Conservation (phyloP, 78 protist genomes). For the Monocercomonoides exilis region DNA sequence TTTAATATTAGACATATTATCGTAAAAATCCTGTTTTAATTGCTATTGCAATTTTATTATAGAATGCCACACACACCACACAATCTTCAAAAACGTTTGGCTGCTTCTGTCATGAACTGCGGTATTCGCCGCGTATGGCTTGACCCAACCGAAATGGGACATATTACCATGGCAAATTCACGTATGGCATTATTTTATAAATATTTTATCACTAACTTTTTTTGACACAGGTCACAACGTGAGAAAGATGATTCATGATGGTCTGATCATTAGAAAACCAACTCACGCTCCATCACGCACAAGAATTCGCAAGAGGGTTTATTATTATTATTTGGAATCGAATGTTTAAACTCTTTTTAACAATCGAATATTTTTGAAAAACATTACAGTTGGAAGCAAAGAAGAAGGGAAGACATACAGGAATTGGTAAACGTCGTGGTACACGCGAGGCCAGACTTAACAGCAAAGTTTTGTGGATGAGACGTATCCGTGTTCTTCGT, state of each 20-base stretch:
- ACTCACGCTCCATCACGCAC: conserved; percentile 75
- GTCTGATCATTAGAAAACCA: conserved; percentile 86
- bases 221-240: conserved; percentile 52
- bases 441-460: conserved; percentile 95
- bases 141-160: conserved; percentile 91
- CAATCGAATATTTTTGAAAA: too few species aligned
- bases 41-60: too few species aligned
- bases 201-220: neutral
- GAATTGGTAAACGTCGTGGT: conserved; percentile 94
- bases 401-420: conserved; percentile 72
- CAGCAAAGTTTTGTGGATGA: conserved; percentile 88
- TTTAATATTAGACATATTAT: too few species aligned
- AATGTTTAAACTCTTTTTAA: too few species aligned
- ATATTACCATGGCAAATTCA: conserved; percentile 91
- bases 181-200: conserved; percentile 48
- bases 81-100: conserved; percentile 89
- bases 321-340: too few species aligned
- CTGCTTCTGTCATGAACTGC: conserved; percentile 92
- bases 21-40: too few species aligned
- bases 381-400: conserved; percentile 62
- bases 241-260: conserved; percentile 81
- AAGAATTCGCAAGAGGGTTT: conserved; percentile 53
- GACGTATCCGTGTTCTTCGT: conserved; percentile 93
- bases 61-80: neutral
- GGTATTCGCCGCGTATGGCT: conserved; percentile 95